Evolutionary conservation across 768 basidiomycete genomes (phyloP).

Genomic region (Trametes villosa): DNA sequence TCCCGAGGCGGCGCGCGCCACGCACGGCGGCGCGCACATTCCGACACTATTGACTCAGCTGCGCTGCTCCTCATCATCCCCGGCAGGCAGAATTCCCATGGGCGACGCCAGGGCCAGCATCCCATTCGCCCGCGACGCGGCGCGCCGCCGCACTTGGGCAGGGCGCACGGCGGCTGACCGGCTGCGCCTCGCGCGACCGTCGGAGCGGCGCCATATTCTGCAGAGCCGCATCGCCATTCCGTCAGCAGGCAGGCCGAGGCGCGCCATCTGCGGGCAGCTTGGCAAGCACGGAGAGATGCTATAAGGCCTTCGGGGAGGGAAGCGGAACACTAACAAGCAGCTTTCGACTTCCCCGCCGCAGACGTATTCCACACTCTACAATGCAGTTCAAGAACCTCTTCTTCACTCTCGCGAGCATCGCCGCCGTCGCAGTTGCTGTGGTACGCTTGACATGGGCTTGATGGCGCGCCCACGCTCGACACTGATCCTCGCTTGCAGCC

Average conservation of each 20-base stretch:
- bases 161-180: neutral
- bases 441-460: neutral
- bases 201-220: slow-evolving; percentile 8
- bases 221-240: neutral
- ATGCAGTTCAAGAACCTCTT: slow-evolving; percentile 24
- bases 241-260: slow-evolving; percentile 6
- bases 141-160: neutral
- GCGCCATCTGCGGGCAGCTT: neutral
- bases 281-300: neutral
- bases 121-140: slow-evolving; percentile 7
- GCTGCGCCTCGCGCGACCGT: slow-evolving; percentile 20
- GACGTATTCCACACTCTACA: neutral
- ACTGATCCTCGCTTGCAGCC: neutral
- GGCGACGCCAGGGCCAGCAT: neutral
- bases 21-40: neutral
- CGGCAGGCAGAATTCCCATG: slow-evolving; percentile 1
- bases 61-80: neutral
- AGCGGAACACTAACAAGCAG: neutral
- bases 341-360: neutral
- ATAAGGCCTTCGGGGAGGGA: slow-evolving; percentile 6
- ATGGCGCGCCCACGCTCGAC: too few species aligned
- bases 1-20: neutral
- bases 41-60: slow-evolving; percentile 5
- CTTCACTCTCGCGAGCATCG: slow-evolving; percentile 17
- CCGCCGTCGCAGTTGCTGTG: slow-evolving; percentile 6